Percentiles rank a stretch among this genome's conserved stretches.
Conservation (phyloP, 179 eudicot genomes). For the Gypsophila paniculata region DNA sequence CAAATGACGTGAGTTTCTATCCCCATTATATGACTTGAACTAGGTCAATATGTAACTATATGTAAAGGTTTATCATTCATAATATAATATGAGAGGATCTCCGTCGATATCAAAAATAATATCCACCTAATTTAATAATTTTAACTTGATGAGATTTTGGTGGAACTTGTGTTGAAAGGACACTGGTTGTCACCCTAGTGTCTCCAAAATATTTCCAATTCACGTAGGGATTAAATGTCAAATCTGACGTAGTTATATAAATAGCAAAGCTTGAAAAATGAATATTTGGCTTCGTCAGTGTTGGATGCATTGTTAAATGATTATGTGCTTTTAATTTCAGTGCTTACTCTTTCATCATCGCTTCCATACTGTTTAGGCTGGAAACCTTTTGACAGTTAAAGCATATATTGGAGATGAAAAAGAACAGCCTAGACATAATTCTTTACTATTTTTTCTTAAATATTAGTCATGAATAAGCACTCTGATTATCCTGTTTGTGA, state of each 20-base stretch:
- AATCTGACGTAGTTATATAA: background rate
- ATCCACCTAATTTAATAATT: background rate
- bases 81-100: background rate
- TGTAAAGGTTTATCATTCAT: background rate
- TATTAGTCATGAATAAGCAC: background rate
- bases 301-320: background rate
- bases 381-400: background rate
- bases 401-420: conserved; percentile 6
- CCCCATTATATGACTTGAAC: background rate
- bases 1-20: conserved; percentile 88
- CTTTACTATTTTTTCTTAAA: background rate
- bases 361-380: background rate
- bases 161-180: background rate
- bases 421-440: background rate
- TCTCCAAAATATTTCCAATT: background rate
- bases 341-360: background rate
- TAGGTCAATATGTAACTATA: background rate
- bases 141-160: background rate
- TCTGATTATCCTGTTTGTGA: conserved; percentile 9
- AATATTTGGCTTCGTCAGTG: background rate
- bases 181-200: background rate
- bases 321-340: background rate
- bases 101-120: background rate
- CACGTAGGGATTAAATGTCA: background rate
- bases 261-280: background rate